Evolutionary conservation across 345 rosid genomes (phyloP).

Genomic region (Adansonia digitata): DNA sequence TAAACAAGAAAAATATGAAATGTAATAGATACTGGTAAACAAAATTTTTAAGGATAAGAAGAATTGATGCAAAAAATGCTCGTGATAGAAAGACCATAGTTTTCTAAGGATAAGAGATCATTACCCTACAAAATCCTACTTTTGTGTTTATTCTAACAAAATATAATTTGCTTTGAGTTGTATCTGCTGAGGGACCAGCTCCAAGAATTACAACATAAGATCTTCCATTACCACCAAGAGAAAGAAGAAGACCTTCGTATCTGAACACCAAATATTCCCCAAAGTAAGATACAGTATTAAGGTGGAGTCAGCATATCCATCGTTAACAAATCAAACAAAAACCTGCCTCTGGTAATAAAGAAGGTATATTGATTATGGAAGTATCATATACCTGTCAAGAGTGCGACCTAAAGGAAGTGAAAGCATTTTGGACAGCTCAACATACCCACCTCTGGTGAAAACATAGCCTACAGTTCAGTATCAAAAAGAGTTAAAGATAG

Average conservation of each 20-base stretch:
- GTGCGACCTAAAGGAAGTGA: slow-evolving; percentile 77
- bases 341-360: neutral
- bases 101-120: slow-evolving; percentile 10
- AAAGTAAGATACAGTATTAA: neutral
- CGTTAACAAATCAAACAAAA: neutral
- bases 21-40: neutral
- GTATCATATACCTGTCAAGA: slow-evolving; percentile 67
- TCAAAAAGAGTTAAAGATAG: slow-evolving; percentile 13
- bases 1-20: slow-evolving; percentile 3
- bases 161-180: slow-evolving; percentile 78
- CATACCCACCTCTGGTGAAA: slow-evolving; percentile 88
- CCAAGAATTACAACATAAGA: slow-evolving; percentile 86
- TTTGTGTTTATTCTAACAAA: slow-evolving; percentile 84
- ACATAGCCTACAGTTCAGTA: slow-evolving; percentile 59
- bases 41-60: slow-evolving; percentile 1
- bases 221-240: slow-evolving; percentile 98
- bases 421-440: slow-evolving; percentile 75
- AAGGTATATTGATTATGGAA: neutral
- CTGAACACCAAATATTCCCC: slow-evolving; percentile 31
- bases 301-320: neutral
- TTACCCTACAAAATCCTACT: slow-evolving; percentile 91
- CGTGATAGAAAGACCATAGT: neutral
- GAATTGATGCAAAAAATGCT: neutral
- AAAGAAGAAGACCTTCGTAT: slow-evolving; percentile 87
- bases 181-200: slow-evolving; percentile 90